Base-by-base conservation (phyloP, 495 filamentous ascomycete genomes). In the Penicillium turbatum region DNA sequence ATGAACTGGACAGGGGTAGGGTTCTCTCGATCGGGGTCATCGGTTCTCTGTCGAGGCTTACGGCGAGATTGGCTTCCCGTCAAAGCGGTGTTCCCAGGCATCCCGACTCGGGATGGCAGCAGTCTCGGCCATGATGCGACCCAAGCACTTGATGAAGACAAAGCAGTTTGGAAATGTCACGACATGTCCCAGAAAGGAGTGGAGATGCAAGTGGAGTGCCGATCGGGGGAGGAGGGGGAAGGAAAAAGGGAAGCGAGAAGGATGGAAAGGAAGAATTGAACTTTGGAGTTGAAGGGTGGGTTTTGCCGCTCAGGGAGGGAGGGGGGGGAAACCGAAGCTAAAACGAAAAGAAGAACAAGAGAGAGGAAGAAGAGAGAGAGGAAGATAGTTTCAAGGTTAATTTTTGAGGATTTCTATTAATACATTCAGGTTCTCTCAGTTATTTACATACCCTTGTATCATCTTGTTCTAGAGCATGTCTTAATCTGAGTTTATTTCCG, bases 1-100 rank as follows among this genome's bases (percentile, higher is more conserved):
- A 27, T 0, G 8, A 19, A 34, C 27, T 34, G 8, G 29, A 17
- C 15, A 31, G 16, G 42, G 43, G 8, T 15, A n/a, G 1, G 2
- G 27, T 32, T 24, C 7, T 11, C 43, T 43, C 37, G 37, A 44
- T 21, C 27, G 41, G n/a, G 36, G 16, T 21, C 15, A 13, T 39
- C 24, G 16, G 3, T 27, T 24, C 13, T 35, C n/a, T n/a, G n/a
- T 27, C 15, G 32, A 35, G 26, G 53, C 62, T 15, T 65, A 65
- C 63, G 60, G 27, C 1, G 63, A 65, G 37, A 65, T 57, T 16
- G 60, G 60, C 53, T 64, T 66, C 50, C 55, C 53, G 43, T 65
- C 62, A 50, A 55, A 65, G 47, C 62, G 60, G 36, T 48, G 53
- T 44, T 55, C 50, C 62, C 63, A 66, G 39, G 31, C 49, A 42